These are phyloP conservation scores for Amanita phalloides DNA, from an alignment of 768 basidiomycete genomes.

Conservation along the genomic window DNA sequence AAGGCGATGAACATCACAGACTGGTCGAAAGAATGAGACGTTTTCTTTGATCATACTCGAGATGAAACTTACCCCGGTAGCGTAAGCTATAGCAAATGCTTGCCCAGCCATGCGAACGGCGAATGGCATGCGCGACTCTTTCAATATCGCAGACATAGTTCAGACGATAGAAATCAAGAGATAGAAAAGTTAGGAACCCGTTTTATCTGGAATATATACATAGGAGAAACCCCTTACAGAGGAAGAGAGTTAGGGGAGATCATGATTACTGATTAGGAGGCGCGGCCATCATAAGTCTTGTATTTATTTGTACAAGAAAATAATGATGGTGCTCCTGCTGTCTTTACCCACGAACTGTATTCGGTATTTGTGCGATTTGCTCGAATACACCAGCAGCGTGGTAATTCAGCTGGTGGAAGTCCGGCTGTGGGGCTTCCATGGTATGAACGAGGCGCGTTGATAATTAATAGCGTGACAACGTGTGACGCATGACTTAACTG, in stretches of 20 bases:
- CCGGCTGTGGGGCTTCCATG: no score
- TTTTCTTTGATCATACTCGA: neutral
- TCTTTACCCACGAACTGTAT: no score
- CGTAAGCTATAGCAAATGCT: neutral
- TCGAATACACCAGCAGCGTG: no score
- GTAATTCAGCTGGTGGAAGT: no score
- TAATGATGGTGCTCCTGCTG: no score
- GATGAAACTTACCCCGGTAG: neutral
- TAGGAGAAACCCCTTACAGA: neutral
- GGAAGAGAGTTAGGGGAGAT: neutral
- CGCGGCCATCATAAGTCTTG: neutral
- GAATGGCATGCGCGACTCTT: constrained; percentile 1
- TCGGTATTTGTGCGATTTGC: no score
- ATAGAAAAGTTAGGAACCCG: neutral
- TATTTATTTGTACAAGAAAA: no score
- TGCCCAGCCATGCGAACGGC: neutral
- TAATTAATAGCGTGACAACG: no score
- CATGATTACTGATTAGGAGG: neutral
- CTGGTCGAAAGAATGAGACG: neutral
- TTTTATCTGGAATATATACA: neutral
- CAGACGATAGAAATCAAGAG: neutral
- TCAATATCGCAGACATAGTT: neutral
- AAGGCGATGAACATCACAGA: neutral
- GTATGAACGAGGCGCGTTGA: no score
- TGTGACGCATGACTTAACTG: no score